phyloP scores from a whole-genome alignment of 768 basidiomycete species.

The Candolleomyces aberdarensis region DNA sequence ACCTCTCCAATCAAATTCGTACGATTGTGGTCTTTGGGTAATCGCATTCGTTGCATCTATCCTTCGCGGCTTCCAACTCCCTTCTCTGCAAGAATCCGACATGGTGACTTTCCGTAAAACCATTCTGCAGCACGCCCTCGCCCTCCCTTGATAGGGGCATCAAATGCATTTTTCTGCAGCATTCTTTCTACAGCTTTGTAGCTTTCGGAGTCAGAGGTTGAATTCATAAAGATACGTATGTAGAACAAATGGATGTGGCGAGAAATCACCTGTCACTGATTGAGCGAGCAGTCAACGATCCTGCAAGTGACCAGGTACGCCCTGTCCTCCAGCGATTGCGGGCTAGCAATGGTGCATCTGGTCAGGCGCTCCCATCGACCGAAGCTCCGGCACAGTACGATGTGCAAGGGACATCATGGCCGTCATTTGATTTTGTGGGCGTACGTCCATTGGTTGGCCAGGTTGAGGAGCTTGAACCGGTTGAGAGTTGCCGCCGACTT shows the following conservation, averaged over 20 bases:
- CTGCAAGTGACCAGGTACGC: slow-evolving; percentile 3
- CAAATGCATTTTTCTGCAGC: too few species aligned
- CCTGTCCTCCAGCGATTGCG: slow-evolving; percentile 9
- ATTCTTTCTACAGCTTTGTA: too few species aligned
- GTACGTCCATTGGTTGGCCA: background rate
- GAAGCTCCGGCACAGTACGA: slow-evolving; percentile 48
- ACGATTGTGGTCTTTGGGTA: background rate
- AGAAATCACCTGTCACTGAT: background rate
- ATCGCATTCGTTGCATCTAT: background rate
- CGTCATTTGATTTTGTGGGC: slow-evolving; percentile 18
- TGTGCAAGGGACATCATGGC: slow-evolving; percentile 47
- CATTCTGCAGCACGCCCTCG: background rate
- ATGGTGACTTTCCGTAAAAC: background rate
- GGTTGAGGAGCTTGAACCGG: background rate
- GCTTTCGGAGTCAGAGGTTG: too few species aligned
- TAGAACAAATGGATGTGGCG: too few species aligned
- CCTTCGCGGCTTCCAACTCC: background rate
- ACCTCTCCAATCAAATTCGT: background rate
- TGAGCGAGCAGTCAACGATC: background rate
- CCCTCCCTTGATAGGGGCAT: background rate
- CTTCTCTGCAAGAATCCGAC: background rate
- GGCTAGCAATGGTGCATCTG: slow-evolving; percentile 26
- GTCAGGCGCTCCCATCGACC: slow-evolving; percentile 45
- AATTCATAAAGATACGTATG: too few species aligned
- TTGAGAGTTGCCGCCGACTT: background rate